Conservation (phyloP, 1,139 yeast species). For the Geotrichum europaeum region DNA sequence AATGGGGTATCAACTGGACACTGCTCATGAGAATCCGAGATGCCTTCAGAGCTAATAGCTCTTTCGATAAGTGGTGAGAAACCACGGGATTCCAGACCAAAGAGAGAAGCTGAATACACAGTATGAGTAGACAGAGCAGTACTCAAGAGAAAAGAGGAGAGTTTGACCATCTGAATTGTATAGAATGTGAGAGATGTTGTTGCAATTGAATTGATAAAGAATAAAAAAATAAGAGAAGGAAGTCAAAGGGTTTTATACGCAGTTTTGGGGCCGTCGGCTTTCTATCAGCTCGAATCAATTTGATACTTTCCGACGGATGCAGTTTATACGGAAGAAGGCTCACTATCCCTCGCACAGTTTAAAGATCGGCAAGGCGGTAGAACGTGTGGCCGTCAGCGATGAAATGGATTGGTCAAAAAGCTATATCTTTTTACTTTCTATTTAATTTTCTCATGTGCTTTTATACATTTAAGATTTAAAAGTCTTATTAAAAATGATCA, state of each 20-base stretch:
- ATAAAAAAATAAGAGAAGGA: background rate
- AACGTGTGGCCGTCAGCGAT: no score
- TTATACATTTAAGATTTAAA: no score
- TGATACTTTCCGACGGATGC: no score
- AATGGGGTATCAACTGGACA: conserved; percentile 67
- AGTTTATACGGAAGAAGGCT: no score
- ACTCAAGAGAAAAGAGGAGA: background rate
- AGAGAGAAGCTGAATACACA: background rate
- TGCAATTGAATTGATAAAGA: background rate
- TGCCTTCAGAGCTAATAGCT: conserved; percentile 14
- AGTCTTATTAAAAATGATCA: no score
- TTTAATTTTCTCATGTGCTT: no score
- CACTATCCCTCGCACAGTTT: no score
- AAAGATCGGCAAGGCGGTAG: no score
- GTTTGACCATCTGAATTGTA: background rate
- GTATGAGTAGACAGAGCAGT: background rate
- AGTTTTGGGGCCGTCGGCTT: no score
- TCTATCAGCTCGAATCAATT: no score
- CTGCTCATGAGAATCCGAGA: conserved; percentile 23
- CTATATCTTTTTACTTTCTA: no score
- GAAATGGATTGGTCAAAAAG: no score
- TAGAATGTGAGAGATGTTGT: background rate
- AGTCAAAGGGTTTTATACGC: background rate
- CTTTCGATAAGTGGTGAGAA: background rate
- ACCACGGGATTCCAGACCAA: background rate